phyloP scores from a whole-genome alignment of 2,329 filamentous ascomycete genomes.

The Verticillium nubilum region DNA sequence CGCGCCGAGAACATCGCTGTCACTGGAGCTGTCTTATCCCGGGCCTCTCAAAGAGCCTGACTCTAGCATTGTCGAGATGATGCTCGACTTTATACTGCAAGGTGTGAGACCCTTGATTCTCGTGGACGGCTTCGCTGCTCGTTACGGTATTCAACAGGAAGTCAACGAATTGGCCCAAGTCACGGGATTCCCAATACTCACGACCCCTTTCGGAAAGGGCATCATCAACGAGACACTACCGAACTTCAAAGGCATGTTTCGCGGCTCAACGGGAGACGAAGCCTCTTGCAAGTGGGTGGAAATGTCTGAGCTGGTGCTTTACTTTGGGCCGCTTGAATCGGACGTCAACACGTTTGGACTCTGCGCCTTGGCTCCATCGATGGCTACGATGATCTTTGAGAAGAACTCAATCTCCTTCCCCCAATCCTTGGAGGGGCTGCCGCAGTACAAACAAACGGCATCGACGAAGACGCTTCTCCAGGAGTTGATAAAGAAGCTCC shows the following conservation, averaged over 20 bases:
- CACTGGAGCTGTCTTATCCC: too few relatives aligned
- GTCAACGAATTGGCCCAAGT: constrained; percentile 30
- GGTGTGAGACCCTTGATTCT: constrained; percentile 33
- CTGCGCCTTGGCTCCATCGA: background rate
- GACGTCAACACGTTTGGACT: background rate
- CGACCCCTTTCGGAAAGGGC: constrained; percentile 38
- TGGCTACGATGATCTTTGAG: background rate
- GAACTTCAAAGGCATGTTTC: constrained; percentile 39
- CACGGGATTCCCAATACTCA: constrained; percentile 38
- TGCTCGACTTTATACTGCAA: too few relatives aligned
- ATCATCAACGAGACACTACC: constrained; percentile 36
- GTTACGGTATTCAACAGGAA: constrained; percentile 27
- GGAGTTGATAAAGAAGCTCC: constrained; percentile 12
- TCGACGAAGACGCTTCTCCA: constrained; percentile 24
- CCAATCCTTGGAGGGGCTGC: too few relatives aligned
- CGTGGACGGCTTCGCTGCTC: constrained; percentile 38
- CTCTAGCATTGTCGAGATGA: too few relatives aligned
- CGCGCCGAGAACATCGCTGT: background rate
- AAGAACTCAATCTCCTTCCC: background rate
- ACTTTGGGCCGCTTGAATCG: constrained; percentile 26
- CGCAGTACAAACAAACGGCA: background rate
- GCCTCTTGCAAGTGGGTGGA: constrained; percentile 26
- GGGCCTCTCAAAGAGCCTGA: too few relatives aligned
- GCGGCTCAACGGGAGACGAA: constrained; percentile 28
- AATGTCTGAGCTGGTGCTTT: constrained; percentile 30